Base-by-base conservation (phyloP, 257 asterid genomes). In the Penstemon eatonii region DNA sequence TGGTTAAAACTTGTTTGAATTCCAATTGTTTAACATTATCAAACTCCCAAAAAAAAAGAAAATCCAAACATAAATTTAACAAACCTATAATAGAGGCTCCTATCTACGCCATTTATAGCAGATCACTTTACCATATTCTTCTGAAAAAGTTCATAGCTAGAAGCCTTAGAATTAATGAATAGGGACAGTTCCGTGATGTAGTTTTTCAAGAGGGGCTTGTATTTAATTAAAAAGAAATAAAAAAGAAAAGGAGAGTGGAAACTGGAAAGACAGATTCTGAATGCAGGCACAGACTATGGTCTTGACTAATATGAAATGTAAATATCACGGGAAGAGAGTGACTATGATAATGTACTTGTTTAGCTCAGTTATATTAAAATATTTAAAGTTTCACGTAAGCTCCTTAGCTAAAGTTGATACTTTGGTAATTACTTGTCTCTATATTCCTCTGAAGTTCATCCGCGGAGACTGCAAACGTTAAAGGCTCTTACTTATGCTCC, bases 401-500 rank as follows among this genome's bases (percentile, higher is more conserved):
- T 11, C 46, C 68, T 44, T 76, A 15, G 45, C 62, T 53, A 67
- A 66, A 71, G 45, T 61, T 56, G 67, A 56, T 19, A 66, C 33
- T 63, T 66, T 67, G 43, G 9, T 54, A 68, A 63, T 76, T 70
- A n/a, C 66, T 73, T 63, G 45, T 74, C 67, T 60, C 76, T 77
- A 38, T 79, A 77, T 66, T 73, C 53, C 75, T 70, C 71, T 87
- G 80, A 82, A 94, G 99, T 94, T 88, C 99, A 94, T 82, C 81
- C 99, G 47, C 84, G 99, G 75, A 89, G 96, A 79, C 87, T 94
- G 62, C 99, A 94, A 84, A 97, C 99, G 0, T 68, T 94, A 63
- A 94, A 94, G 92, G 97, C 99, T 81, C 95, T 94, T 57, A 87
- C 99, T 19, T 84, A 94, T 76, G 96, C 95, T 71, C 97, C 99